Conservation (phyloP, 2,329 filamentous ascomycete genomes). For the Paradendryphiella salina region DNA sequence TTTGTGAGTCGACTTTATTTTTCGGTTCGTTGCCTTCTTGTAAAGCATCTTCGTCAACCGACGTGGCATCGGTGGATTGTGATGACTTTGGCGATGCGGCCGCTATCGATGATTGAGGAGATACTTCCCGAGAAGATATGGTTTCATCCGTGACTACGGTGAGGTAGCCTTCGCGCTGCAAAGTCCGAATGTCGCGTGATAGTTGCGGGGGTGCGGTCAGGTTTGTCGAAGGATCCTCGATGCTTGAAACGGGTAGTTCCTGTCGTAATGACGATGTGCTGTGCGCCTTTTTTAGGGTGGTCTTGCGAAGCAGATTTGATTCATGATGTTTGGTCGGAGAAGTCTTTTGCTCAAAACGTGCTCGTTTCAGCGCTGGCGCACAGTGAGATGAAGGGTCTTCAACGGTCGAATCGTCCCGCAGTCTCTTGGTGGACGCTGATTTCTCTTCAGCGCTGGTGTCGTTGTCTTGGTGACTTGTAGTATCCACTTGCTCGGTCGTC, state of each 20-base stretch:
- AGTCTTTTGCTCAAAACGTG: conserved; percentile 16
- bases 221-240: conserved; percentile 34
- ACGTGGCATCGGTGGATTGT: conserved; percentile 46
- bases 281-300: conserved; percentile 39
- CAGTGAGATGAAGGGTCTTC: conserved; percentile 19
- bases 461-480: conserved; percentile 4
- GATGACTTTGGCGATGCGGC: conserved; percentile 42
- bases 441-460: conserved; percentile 2
- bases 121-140: conserved; percentile 33
- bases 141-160: conserved; percentile 36
- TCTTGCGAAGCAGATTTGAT: conserved; percentile 26
- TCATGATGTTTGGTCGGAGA: conserved; percentile 16
- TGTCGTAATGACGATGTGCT: conserved; percentile 39
- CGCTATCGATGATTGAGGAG: conserved; percentile 33
- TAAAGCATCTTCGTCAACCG: conserved; percentile 40
- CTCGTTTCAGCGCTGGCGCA: conserved; percentile 20
- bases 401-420: conserved; percentile 28
- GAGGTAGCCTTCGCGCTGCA: conserved; percentile 40
- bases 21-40: conserved; percentile 16
- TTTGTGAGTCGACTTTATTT: conserved; percentile 30
- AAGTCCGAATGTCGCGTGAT: conserved; percentile 34
- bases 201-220: conserved; percentile 20
- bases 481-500: conserved; percentile 16
- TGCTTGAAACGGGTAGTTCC: conserved; percentile 39
- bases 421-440: conserved; percentile 32